Base-by-base conservation (phyloP, 257 asterid genomes). In the Galeopsis tetrahit region DNA sequence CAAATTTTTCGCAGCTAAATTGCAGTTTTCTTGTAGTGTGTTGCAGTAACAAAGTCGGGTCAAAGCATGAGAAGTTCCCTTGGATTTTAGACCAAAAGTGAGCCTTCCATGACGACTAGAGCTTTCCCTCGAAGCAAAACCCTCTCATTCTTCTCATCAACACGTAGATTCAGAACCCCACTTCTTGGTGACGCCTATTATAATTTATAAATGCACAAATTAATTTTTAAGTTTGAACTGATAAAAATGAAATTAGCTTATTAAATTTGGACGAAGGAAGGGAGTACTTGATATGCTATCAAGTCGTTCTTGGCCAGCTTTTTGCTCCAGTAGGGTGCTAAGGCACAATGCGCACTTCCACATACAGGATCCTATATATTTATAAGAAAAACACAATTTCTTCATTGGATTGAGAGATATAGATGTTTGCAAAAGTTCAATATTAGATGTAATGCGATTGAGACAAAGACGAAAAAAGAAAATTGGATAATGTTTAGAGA, bases 261-360 rank as follows among this genome's bases (percentile, higher is more conserved):
- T n/a, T 56, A 31, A 39, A 35, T 31, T 7, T 62, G 6, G 10
- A 38, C 14, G n/a, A 1, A 36, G 39, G 74, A 58, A 70, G 9
- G n/a, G 1, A 3, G 53, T 82, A 90, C 96, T 81, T 82, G 89
- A 74, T 88, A 94, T 33, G 99, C 96, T 32, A 78, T 44, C 13
- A 94, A 80, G 65, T 90, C 90, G 48, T 56, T 43, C 80, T 94
- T 91, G 33, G 86, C 95, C 1, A 95, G 97, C 87, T 71, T 87
- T 71, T 85, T 91, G 85, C 88, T 75, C 97, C 99, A 94, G 74
- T 86, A 94, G 43, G 82, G 70, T 14, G 84, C 95, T 68, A 95
- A 74, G 32, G 97, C 92, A 80, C 99, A 95, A 66, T 95, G 97
- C 17, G 88, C 95, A 68, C 97, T 91, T 65, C 99, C 99, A 75